Evolutionary conservation across 306 rosid species (phyloP).

Genomic region (Prosopis cineraria): DNA sequence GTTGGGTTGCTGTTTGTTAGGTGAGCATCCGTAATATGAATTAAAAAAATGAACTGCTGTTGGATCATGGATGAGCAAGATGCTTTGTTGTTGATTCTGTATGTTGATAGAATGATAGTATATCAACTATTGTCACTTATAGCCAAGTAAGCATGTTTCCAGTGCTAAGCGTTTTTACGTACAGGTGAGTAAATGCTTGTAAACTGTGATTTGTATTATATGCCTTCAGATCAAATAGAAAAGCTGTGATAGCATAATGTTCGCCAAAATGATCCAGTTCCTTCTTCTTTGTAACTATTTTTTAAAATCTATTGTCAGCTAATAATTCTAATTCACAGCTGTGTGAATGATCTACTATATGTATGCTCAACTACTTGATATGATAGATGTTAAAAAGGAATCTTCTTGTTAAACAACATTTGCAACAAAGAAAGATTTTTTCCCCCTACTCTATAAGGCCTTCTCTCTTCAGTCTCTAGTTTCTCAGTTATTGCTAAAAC

Average conservation of each 20-base stretch:
- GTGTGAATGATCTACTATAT: not conserved
- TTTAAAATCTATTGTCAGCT: not conserved
- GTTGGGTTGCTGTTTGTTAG: not conserved
- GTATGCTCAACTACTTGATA: not conserved
- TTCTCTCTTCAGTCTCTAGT: not conserved
- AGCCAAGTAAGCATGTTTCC: not conserved
- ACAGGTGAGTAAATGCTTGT: not conserved
- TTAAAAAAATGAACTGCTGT: not conserved
- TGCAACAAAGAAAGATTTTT: not conserved
- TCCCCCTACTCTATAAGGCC: not conserved
- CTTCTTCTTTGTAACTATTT: not conserved
- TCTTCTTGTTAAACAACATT: conserved; percentile 9
- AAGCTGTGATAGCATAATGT: not conserved
- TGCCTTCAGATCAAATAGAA: not conserved
- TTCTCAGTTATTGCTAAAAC: conserved; percentile 17
- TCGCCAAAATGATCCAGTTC: not conserved
- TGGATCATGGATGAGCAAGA: not conserved
- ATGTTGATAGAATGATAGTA: not conserved
- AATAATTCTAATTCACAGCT: not conserved
- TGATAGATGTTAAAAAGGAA: not conserved
- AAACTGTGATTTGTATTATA: not conserved
- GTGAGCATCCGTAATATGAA: not conserved
- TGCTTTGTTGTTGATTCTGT: not conserved
- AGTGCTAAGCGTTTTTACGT: not conserved
- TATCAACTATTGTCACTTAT: not conserved